Base-by-base conservation (phyloP, 495 filamentous ascomycete species). In the Lichenothelia convexa region DNA sequence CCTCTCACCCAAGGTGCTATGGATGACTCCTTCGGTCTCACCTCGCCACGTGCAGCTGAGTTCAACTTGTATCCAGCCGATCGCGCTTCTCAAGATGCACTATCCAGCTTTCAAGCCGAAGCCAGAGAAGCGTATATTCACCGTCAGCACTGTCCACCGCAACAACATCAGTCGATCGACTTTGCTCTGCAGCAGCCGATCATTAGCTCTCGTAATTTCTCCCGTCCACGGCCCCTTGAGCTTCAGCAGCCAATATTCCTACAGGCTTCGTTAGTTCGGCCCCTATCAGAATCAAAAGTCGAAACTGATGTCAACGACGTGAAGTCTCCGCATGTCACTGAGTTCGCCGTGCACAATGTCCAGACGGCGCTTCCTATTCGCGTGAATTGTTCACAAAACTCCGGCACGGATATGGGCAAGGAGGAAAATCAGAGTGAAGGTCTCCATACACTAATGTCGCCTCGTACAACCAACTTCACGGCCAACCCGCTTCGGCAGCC, bases 391-490 rank as follows among this genome's bases (percentile, higher is more conserved):
- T 18, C 31, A 9, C 9, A 29, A 1, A 9, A 29, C 24, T 2
- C 24, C 15, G 9, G 9, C 2, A 1, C 2, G 15, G 2, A 13
- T 29, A 29, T 29, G 9, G 24, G 9, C 24, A 9, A 9, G 31
- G 9, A 11, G 9, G 1, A 12, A 18, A 11, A 9, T 11, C 11
- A 33, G 11, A 1, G 31, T 3, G 8, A 8, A 12, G 31, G 8
- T 11, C 2, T 3, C 9, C 54, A 59, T 13, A 49, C 47, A 0
- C 45, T 59, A 5, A 47, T 60, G 45, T 58, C 54, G 8, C 60
- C 60, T 18, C 46, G 60, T 4, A 56, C 55, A 12, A 48, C 49
- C 11, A 53, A 60, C 36, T 60, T 62, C 33, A 63, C 58, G 9
- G 44, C 45, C 29, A 61, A 60, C 36, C 59, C 60, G 1, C 60